Evolutionary conservation across 164 flowering plant species (phyloP), one percentile per base, ranked within the genome.

Genomic region (Pachysandra terminalis): DNA sequence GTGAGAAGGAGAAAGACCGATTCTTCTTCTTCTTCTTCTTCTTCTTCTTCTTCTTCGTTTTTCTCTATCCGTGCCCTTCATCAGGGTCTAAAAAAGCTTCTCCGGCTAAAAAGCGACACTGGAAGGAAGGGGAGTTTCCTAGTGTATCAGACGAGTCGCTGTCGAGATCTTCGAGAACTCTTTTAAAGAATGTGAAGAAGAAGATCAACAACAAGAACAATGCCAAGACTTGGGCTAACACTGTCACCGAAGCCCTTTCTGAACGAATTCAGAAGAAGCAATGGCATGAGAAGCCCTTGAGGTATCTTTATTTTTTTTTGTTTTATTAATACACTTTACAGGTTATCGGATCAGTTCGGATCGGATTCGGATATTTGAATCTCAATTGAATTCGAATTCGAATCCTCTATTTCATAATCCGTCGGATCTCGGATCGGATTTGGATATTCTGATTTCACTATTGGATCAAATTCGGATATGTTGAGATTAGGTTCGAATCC

Each of bases 191-290:
- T n/a, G n/a, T n/a, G 84, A 3, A 94, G 91, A 0, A 66, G 88
- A 5, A 95, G 89, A 45, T 86, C 32, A 96, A 91, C 28, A 71
- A 80, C 25, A 90, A 75, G 78, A 64, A 69, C 35, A 79, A 79
- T 6, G 89, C 91, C 60, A 86, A 79, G 64, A 97, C 85, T 1
- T 95, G 97, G 99, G 97, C 56, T 55, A 74, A 57, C 67, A 95
- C 97, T 21, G 94, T 92, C 35, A 86, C 97, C 14, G 97, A 95
- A 75, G 64, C 88, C 64, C 71, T 95, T 41, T 78, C 90, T n/a
- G 90, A 89, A 26, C 72, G 56, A 53, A 87, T 95, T 71, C 71
- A 68, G 66, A 88, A 86, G 65, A 92, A 88, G 73, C 92, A 83
- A 57, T 92, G 97, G 97, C 79, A 77, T 16, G n/a, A n/a, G 82